Conservation (phyloP, 2,329 filamentous ascomycete species). For the Canariomyces notabilis region DNA sequence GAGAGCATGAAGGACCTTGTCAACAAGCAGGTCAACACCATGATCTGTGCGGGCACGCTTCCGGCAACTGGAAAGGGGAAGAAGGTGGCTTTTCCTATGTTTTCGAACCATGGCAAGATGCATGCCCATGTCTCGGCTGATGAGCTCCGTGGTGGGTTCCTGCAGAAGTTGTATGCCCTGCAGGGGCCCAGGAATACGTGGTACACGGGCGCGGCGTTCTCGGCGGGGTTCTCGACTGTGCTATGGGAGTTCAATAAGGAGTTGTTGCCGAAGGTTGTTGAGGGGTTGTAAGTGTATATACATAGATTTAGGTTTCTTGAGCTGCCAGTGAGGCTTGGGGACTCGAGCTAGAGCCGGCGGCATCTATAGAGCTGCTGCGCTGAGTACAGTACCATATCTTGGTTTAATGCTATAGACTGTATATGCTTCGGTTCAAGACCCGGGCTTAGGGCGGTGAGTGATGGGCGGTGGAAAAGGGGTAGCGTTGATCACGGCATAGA, state of each 20-base stretch:
- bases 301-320: background rate
- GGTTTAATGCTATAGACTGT: too few relatives aligned
- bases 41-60: conserved; percentile 20
- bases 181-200: conserved; percentile 23
- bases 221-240: conserved; percentile 21
- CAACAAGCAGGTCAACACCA: conserved; percentile 10
- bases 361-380: too few relatives aligned
- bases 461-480: too few relatives aligned
- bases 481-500: too few relatives aligned
- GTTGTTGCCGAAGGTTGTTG: conserved; percentile 17
- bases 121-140: conserved; percentile 16
- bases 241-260: conserved; percentile 25
- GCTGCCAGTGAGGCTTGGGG: too few relatives aligned
- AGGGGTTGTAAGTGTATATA: conserved; percentile 5
- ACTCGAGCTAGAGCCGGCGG: too few relatives aligned
- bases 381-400: too few relatives aligned
- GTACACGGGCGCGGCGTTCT: conserved; percentile 24
- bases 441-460: too few relatives aligned
- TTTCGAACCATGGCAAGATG: conserved; percentile 16
- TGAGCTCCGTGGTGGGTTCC: conserved; percentile 20
- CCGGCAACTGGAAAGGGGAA: conserved; percentile 1
- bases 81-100: conserved; percentile 6
- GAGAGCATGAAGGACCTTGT: conserved; percentile 9
- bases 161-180: conserved; percentile 19
- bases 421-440: too few relatives aligned